phyloP scores from a whole-genome alignment of 1,284 basidiomycete species.

The Fomitopsis palustris region DNA sequence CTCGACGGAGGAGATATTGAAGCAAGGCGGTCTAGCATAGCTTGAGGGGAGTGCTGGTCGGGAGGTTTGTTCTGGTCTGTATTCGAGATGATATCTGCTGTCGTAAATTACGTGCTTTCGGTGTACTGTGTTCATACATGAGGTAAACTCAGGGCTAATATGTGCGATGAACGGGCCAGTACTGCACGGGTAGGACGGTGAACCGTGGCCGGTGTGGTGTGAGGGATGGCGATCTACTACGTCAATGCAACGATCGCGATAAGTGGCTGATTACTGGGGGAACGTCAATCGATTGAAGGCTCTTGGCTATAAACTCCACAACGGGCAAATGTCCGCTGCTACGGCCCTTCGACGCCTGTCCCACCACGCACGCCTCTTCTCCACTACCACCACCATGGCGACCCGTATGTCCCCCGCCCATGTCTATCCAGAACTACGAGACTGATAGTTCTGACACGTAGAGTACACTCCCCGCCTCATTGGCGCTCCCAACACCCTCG shows the following conservation, averaged over 20 bases:
- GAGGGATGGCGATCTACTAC: background rate
- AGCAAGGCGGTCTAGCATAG: constrained; percentile 31
- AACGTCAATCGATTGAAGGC: background rate
- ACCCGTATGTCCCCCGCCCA: constrained; percentile 43
- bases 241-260: background rate
- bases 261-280: background rate
- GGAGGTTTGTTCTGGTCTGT: no score
- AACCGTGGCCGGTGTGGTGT: background rate
- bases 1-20: constrained; percentile 43
- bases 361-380: constrained; percentile 57
- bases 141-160: no score
- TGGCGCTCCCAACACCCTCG: constrained; percentile 90
- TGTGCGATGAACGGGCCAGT: background rate
- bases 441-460: constrained; percentile 30
- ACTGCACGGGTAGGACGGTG: background rate
- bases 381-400: constrained; percentile 48
- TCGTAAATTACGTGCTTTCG: no score
- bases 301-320: constrained; percentile 12
- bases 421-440: constrained; percentile 9
- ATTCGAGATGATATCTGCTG: no score
- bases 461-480: constrained; percentile 77
- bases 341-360: constrained; percentile 45
- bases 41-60: background rate
- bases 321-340: constrained; percentile 22
- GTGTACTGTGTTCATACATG: no score